Base-by-base conservation (phyloP, 2,329 filamentous ascomycete species). In the Aspergillus aculeatinus region DNA sequence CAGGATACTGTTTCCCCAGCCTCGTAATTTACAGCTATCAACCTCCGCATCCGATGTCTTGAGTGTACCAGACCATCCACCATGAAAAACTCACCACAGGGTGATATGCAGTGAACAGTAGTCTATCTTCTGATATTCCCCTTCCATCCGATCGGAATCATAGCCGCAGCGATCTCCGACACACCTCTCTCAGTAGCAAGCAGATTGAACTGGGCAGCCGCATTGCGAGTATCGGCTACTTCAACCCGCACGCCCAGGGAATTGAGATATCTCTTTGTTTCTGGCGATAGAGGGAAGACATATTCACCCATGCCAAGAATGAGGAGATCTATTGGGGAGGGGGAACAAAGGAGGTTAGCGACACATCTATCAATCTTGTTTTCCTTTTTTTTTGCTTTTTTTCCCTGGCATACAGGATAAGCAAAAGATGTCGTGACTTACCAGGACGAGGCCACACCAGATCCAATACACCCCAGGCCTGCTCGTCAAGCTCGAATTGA, bases 141-240 rank as follows among this genome's bases (percentile, higher is more conserved):
- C 68, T 82, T 85, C 91, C 91, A 96, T 2, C 92, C 92, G 56
- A 95, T 83, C 0, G 93, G 93, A 75, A 98, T 85, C 76, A 99
- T 74, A 10, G 92, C 94, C 2, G 92, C 94, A 29, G 92, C 94
- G 63, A 98, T 87, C 69, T 94, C 89, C 21, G 87, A 83, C 5
- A 95, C 87, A 1, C 95, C 94, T 55, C 95, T 82, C 79, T 99
- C 95, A 19, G 92, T 98, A n/a, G 92, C 94, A 57, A 99, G 79
- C 70, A 99, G 74, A 73, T 99, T 99, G 76, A 95, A 99, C 74
- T 97, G 92, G 35, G 93, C 89, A 1, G 94, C 91, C 9, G 95
- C 95, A 77, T 98, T 98, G 64, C 92, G 83, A 33, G 95, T 98
- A 77, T 98, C 95, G 71, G 94, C 84, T 3, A 97, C 83, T 71